These are phyloP conservation scores for Fusarium mundagurra DNA, from an alignment of 2,329 filamentous ascomycete species.

Conservation along the genomic window DNA sequence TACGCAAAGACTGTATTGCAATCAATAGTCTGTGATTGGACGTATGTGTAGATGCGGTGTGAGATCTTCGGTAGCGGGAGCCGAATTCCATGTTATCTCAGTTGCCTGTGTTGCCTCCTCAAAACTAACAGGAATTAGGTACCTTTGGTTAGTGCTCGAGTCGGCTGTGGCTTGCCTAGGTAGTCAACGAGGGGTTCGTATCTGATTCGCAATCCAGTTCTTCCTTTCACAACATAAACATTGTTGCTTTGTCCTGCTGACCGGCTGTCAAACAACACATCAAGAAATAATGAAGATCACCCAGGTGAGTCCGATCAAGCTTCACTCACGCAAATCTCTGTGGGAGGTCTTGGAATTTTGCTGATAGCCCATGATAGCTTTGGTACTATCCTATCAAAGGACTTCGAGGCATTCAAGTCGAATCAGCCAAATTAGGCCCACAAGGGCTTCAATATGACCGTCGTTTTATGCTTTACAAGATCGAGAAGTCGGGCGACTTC, in stretches of 20 bases:
- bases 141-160: constrained; percentile 1
- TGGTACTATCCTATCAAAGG: constrained; percentile 81
- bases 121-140: not conserved
- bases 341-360: not conserved
- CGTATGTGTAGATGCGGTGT: not conserved
- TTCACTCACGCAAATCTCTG: not conserved
- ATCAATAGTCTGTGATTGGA: constrained; percentile 2
- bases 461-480: constrained; percentile 74
- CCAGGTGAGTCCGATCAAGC: constrained; percentile 30
- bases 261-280: not conserved
- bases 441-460: constrained; percentile 74
- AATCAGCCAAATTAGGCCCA: constrained; percentile 63
- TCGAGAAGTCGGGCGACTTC: constrained; percentile 53
- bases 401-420: constrained; percentile 68
- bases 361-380: constrained; percentile 50
- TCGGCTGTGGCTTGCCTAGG: constrained; percentile 14
- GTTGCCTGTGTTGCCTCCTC: constrained; percentile 3
- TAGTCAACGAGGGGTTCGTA: constrained; percentile 20
- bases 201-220: constrained; percentile 28
- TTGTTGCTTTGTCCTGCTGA: not conserved
- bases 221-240: constrained; percentile 12
- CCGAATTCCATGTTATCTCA: constrained; percentile 5
- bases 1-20: not conserved
- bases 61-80: not conserved
- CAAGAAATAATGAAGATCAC: constrained; percentile 46